Conservation (phyloP, 2,329 filamentous ascomycete species). For the Cordyceps militaris region DNA sequence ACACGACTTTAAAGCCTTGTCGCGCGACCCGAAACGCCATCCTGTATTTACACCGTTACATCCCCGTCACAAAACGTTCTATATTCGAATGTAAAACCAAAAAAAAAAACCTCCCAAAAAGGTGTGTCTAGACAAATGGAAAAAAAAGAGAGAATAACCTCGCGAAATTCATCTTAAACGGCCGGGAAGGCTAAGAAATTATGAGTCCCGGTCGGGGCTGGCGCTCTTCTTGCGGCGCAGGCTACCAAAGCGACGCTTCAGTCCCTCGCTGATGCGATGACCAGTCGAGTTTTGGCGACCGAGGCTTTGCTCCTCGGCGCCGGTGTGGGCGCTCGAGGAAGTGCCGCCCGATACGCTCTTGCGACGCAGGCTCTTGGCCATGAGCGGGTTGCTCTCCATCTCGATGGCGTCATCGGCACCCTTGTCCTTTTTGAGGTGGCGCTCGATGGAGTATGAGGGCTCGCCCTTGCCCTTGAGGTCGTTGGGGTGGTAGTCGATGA, state of each 20-base stretch:
- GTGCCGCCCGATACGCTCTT: constrained; percentile 36
- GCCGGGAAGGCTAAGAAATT: background rate
- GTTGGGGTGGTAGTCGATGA: constrained; percentile 62
- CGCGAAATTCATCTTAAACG: background rate
- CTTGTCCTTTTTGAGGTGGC: constrained; percentile 55
- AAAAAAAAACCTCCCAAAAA: background rate
- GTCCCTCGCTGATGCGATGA: constrained; percentile 39
- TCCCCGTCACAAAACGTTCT: background rate
- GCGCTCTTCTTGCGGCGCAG: constrained; percentile 37
- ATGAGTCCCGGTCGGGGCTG: constrained; percentile 12
- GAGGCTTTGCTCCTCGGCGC: constrained; percentile 16
- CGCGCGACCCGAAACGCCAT: background rate
- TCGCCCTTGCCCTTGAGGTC: constrained; percentile 82
- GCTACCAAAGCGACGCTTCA: constrained; percentile 49
- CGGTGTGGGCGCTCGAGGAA: constrained; percentile 18
- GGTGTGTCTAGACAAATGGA: background rate
- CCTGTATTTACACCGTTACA: background rate
- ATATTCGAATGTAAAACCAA: background rate
- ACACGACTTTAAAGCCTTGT: background rate
- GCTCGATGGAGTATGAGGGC: constrained; percentile 65
- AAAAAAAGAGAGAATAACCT: background rate
- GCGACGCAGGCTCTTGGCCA: constrained; percentile 25
- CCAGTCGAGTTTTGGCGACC: constrained; percentile 36
- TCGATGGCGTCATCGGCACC: constrained; percentile 36
- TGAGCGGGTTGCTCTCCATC: constrained; percentile 32